phyloP scores from a whole-genome alignment of 2,329 filamentous ascomycete genomes.

The Camptophora hylomeconis region DNA sequence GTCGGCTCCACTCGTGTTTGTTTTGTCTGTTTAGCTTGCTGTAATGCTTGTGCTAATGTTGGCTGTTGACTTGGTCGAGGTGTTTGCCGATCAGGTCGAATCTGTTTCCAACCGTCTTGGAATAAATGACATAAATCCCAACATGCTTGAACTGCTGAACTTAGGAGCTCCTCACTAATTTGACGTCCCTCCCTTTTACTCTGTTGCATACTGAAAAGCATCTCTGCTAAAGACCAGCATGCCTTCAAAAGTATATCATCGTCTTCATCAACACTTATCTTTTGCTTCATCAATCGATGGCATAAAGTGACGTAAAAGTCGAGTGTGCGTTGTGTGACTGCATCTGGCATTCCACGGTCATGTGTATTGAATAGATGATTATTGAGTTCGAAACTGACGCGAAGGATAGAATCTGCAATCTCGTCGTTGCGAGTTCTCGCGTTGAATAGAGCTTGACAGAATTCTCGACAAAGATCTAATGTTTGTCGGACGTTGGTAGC shows the following conservation, averaged over 20 bases:
- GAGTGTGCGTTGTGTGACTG: constrained; percentile 76
- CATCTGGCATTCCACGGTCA: constrained; percentile 68
- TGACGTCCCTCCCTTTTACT: constrained; percentile 60
- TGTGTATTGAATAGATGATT: constrained; percentile 92
- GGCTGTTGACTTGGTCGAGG: constrained; percentile 65
- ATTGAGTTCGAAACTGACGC: constrained; percentile 89
- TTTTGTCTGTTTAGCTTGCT: constrained; percentile 36
- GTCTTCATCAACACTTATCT: constrained; percentile 62
- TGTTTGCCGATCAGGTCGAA: constrained; percentile 73
- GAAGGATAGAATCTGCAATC: constrained; percentile 67
- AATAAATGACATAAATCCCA: constrained; percentile 94
- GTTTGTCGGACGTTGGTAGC: constrained; percentile 59
- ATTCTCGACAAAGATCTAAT: constrained; percentile 77
- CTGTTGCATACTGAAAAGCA: constrained; percentile 82
- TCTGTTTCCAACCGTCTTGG: constrained; percentile 79
- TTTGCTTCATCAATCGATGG: constrained; percentile 91
- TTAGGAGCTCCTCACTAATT: constrained; percentile 70
- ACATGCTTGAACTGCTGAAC: constrained; percentile 80
- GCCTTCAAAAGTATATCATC: constrained; percentile 73
- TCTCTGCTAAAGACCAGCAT: constrained; percentile 84
- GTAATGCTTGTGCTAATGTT: constrained; percentile 50
- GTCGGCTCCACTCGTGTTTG: too few relatives aligned
- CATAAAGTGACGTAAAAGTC: constrained; percentile 93
- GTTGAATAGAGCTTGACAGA: constrained; percentile 85
- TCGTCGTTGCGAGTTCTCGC: constrained; percentile 67